Conservation (phyloP, 495 filamentous ascomycete genomes). For the Penicillium silybi region DNA sequence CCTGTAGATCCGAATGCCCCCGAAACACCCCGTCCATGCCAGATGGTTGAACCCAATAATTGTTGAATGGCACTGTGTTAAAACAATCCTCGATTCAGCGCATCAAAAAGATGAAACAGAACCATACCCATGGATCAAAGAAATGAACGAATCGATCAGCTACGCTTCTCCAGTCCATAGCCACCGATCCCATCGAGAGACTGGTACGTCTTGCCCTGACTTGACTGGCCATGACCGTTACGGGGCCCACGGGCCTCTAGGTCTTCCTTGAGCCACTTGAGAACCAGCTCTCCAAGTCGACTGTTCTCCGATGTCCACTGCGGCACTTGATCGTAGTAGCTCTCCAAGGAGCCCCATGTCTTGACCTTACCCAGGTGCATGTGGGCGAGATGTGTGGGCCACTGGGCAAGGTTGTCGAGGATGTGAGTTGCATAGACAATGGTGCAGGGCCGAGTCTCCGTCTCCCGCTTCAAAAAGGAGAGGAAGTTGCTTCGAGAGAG, state of each 20-base stretch:
- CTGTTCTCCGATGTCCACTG: constrained; percentile 57
- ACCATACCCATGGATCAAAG: background rate
- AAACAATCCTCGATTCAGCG: constrained; percentile 4
- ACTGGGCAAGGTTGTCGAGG: constrained; percentile 83
- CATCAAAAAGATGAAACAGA: constrained; percentile 2
- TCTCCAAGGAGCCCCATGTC: constrained; percentile 70
- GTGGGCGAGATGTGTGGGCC: constrained; percentile 94
- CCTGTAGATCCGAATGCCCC: constrained; percentile 19
- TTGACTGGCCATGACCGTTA: constrained; percentile 54
- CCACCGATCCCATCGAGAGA: constrained; percentile 66
- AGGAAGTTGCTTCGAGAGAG: constrained; percentile 80
- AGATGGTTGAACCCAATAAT: constrained; percentile 27
- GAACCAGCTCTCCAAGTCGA: constrained; percentile 75
- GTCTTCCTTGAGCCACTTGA: constrained; percentile 84
- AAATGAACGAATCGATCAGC: constrained; percentile 8
- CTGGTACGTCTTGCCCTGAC: constrained; percentile 69
- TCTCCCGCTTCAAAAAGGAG: constrained; percentile 81
- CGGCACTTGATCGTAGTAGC: constrained; percentile 42
- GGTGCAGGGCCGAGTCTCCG: constrained; percentile 73
- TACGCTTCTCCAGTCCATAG: constrained; percentile 71
- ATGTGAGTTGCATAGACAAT: constrained; percentile 99
- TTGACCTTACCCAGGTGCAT: constrained; percentile 86
- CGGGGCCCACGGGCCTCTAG: constrained; percentile 76
- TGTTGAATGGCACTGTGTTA: constrained; percentile 31
- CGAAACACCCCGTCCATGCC: constrained; percentile 23